Evolutionary conservation across 495 filamentous ascomycete species (phyloP), one percentile per base, ranked within the genome.

Genomic region (Lophium mytilinum): DNA sequence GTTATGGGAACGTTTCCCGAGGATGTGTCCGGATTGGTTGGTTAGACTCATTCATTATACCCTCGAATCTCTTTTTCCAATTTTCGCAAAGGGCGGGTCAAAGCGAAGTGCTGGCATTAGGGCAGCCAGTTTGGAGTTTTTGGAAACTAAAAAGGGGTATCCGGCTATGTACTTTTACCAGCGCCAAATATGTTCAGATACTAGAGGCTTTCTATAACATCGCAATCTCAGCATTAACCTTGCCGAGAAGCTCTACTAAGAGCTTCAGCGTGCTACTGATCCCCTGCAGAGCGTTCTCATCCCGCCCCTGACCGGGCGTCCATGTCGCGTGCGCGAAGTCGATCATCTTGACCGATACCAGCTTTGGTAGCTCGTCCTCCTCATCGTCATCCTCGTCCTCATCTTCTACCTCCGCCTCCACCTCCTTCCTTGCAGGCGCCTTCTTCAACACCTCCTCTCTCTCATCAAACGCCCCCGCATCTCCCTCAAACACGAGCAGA

Each of bases 241-340:
- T 61, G n/a, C 64, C 50, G 39, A 75, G 66, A 41, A 92, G 64
- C 57, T 86, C 78, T 49, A 80, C 71, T 55, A 97, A 81, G 21
- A 95, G 81, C 61, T 81, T 80, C 52, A 80, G 76, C 9, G 90
- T 70, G 68, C 79, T 94, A 65, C 83, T 77, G 55, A 98, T 78
- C 0, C 93, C 93, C 19, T 73, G 72, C 30, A 97, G 73, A 10
- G 80, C 68, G 67, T 97, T 97, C 73, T 94, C 85, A 70, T 98
- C 93, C 0, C 88, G 87, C 0, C 91, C 93, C 61, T 86, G 70
- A 7, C 90, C 90, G 2, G 90, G 89, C 3, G 81, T 84, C 88
- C 88, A 98, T 30, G 74, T 71, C 17, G 93, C 92, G 73, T 98
- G 93, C 18, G 93, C 93, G 75, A 98, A 98, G 71, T 98, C 93